phyloP scores from a whole-genome alignment of 164 flowering plant species.

The Liriodendron chinense region DNA sequence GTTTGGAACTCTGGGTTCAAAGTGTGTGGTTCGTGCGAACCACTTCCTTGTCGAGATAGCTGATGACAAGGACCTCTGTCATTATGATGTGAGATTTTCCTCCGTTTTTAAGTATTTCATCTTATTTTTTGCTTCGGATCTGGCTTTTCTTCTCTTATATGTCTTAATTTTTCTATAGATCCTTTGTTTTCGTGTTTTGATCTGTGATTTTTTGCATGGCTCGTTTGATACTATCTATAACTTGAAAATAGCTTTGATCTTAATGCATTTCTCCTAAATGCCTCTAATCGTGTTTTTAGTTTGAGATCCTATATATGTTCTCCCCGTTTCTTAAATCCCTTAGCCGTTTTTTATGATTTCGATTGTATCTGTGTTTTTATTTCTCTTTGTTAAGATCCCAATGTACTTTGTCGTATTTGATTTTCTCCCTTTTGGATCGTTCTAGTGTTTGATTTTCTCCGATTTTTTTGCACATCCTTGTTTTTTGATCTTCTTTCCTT shows the following conservation, averaged over 20 bases:
- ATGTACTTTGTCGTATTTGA: neutral
- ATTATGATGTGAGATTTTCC: constrained; percentile 60
- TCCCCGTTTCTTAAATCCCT: neutral
- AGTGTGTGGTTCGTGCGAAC: constrained; percentile 50
- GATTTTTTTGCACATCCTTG: too few relatives aligned
- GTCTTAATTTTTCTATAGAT: neutral
- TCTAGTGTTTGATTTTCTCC: too few relatives aligned
- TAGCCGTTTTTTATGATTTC: neutral
- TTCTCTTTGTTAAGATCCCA: neutral
- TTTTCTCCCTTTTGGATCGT: too few relatives aligned
- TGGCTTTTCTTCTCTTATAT: neutral
- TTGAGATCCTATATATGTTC: neutral
- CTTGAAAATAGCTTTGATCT: neutral
- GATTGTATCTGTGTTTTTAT: neutral
- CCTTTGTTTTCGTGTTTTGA: neutral
- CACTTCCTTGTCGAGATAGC: constrained; percentile 56
- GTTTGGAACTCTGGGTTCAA: constrained; percentile 37
- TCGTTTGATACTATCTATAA: neutral
- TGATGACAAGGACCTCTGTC: constrained; percentile 35
- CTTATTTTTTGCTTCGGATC: neutral
- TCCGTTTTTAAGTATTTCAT: neutral
- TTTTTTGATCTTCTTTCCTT: too few relatives aligned
- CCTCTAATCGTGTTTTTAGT: too few relatives aligned
- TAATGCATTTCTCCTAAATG: too few relatives aligned
- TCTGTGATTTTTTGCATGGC: neutral